Conservation (phyloP, 2,329 filamentous ascomycete genomes). For the Neobulgaria alba region DNA sequence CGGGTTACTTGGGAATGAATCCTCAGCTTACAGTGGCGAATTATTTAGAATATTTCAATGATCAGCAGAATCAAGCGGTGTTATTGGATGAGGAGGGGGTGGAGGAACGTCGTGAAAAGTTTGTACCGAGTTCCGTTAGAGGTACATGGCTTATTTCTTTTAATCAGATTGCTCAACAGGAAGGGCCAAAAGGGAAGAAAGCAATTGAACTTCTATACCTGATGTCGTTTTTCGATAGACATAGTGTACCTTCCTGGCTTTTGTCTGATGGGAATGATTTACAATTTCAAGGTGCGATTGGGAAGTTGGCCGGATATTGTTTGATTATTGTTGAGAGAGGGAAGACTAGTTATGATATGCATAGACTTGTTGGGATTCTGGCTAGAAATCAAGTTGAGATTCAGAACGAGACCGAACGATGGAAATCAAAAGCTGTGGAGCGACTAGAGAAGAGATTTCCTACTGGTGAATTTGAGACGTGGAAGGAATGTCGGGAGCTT, state of each 20-base stretch:
- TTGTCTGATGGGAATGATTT: slow-evolving; percentile 3
- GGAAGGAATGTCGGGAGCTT: slow-evolving; percentile 27
- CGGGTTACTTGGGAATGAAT: slow-evolving; percentile 19
- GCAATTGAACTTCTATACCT: slow-evolving; percentile 16
- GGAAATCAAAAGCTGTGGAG: slow-evolving; percentile 12
- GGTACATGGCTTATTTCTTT: slow-evolving; percentile 32
- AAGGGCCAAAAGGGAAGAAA: slow-evolving; percentile 5
- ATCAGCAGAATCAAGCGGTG: slow-evolving; percentile 23
- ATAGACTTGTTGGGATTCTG: slow-evolving; percentile 16
- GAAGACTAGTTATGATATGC: slow-evolving; percentile 13
- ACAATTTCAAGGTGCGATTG: slow-evolving; percentile 30
- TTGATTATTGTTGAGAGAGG: slow-evolving; percentile 26
- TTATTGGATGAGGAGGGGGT: slow-evolving; percentile 27
- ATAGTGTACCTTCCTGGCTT: slow-evolving; percentile 18
- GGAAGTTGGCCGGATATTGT: slow-evolving; percentile 30
- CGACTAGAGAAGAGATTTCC: slow-evolving; percentile 14
- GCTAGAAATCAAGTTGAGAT: slow-evolving; percentile 19
- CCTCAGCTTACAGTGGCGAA: slow-evolving; percentile 24
- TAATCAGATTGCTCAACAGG: slow-evolving; percentile 28
- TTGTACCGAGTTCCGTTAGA: slow-evolving; percentile 29
- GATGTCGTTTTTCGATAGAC: slow-evolving; percentile 17
- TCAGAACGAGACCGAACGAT: slow-evolving; percentile 11
- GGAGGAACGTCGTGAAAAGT: slow-evolving; percentile 29
- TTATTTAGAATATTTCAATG: slow-evolving; percentile 34
- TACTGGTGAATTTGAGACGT: slow-evolving; percentile 25